Evolutionary conservation across 495 filamentous ascomycete species (phyloP).

Genomic region (Neurospora sp.): DNA sequence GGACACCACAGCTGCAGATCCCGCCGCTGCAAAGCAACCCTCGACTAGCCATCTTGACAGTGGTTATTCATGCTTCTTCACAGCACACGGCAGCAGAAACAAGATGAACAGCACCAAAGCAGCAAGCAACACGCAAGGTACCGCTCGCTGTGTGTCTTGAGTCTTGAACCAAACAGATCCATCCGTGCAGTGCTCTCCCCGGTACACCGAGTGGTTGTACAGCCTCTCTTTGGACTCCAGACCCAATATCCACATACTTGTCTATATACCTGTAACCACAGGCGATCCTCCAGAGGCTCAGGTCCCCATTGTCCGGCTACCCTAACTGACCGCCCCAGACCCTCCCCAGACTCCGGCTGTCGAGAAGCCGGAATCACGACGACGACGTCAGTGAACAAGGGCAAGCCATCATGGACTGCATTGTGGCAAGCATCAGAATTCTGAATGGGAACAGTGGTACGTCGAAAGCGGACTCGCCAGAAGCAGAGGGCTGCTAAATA

Average conservation of each 20-base stretch:
- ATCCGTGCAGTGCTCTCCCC: neutral
- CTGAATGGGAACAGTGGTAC: conserved; percentile 5
- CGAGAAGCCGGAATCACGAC: neutral
- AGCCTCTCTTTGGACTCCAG: neutral
- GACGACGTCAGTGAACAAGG: neutral
- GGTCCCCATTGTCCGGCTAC: neutral
- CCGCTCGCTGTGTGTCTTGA: neutral
- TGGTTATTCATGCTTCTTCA: neutral
- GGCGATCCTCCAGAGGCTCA: neutral
- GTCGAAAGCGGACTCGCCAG: conserved; percentile 6
- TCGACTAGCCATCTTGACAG: neutral
- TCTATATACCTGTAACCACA: neutral
- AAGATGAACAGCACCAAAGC: neutral
- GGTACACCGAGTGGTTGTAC: neutral
- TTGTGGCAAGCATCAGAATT: neutral
- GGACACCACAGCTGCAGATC: neutral
- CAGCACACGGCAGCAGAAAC: neutral
- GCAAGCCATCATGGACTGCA: neutral
- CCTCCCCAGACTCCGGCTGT: neutral
- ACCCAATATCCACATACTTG: neutral
- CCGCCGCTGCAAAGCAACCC: neutral
- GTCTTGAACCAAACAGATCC: neutral
- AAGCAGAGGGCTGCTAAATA: conserved; percentile 24
- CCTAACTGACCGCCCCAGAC: neutral
- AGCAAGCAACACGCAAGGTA: neutral